Base-by-base conservation (phyloP, 202 grass and related monocot genomes). In the Zoysia matrella region DNA sequence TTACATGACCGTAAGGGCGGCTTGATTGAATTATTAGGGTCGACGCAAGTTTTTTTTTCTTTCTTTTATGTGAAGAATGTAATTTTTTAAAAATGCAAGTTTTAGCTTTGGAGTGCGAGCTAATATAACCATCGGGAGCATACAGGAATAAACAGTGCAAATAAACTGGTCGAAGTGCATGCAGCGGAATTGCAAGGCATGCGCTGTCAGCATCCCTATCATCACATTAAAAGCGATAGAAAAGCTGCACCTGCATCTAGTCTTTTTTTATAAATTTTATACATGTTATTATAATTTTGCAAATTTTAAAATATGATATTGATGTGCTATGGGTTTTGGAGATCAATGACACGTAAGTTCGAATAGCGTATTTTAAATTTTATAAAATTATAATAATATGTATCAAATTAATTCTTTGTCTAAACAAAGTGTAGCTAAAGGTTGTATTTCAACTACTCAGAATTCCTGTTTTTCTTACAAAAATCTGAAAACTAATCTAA, bases 201-300 rank as follows among this genome's bases (percentile, higher is more conserved):
- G 66, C 53, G 78, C 66, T 80, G 78, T 39, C 66, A 60, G 52
- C 66, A 60, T 16, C 13, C 44, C 67, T 71, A 44, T 71, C 65
- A 49, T 68, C 64, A 45, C 68, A 42, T 1, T n/a, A 2, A 11
- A 66, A 66, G 60, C 61, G n/a, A 51, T 53, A 10, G 18, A 11
- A 63, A 62, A 63, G 9, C 2, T 30, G 22, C 22, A 40, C 1
- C 3, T 1, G 7, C 58, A 40, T 1, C 3, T 40, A 40, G 40
- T 13, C 16, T 40, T 3, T 40, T 63, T 30, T 30, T 30, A 30
- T 0, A 0, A 30, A 30, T 30, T 30, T 30, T 0, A 30, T 30
- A 30, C 22, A 30, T 30, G 22, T 30, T 0, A 30, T 30, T 30
- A 30, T 0, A 30, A 30, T 30, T 30, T 30, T 30, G 0, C 0